Evolutionary conservation across 1,139 yeast species (phyloP), one percentile per base, ranked within the genome.

Genomic region (Zygosaccharomyces pseudobailii): DNA sequence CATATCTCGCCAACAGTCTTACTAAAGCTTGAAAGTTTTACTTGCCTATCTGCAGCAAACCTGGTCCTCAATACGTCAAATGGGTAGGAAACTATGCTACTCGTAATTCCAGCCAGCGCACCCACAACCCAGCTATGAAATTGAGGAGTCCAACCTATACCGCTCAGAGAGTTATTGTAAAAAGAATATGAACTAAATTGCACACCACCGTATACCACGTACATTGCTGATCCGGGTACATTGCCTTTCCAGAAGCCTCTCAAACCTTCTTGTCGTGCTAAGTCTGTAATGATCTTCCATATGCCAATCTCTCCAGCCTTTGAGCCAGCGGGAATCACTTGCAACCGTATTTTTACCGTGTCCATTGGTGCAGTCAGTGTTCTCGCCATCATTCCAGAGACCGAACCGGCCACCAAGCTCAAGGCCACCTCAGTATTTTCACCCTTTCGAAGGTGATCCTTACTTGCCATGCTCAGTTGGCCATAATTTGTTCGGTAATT

Each of bases 201-300:
- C 0, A 80, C 71, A 0, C 87, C 89, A 9, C 97, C 96, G 59
- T 92, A 92, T 21, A 86, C 56, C 17, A 92, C 73, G 61, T 92
- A 92, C 80, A 92, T 77, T 36, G 82, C 67, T 55, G 88, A 90
- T 0, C 97, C 98, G 0, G 98, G 96, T 0, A 87, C 78, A 63
- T 92, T 92, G 0, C 98, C 98, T 65, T 89, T 90, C 97, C 97
- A 92, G 21, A 92, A 72, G 0, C 90, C 82, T 8, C 56, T 53
- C 0, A 76, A n/a, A 2, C 88, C 87, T 58, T 83, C 88, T 25
- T 73, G 70, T 17, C 57, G 56, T 2, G 68, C 56, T 2, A 81
- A 72, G 1, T 69, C 61, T 10, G 43, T 45, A 27, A 74, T 61
- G 0, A 78, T 71, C 3, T 59, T 53, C 2, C 66, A 34, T 2